Base-by-base conservation (phyloP, 331 rosid genomes). In the Acacia pycnantha region DNA sequence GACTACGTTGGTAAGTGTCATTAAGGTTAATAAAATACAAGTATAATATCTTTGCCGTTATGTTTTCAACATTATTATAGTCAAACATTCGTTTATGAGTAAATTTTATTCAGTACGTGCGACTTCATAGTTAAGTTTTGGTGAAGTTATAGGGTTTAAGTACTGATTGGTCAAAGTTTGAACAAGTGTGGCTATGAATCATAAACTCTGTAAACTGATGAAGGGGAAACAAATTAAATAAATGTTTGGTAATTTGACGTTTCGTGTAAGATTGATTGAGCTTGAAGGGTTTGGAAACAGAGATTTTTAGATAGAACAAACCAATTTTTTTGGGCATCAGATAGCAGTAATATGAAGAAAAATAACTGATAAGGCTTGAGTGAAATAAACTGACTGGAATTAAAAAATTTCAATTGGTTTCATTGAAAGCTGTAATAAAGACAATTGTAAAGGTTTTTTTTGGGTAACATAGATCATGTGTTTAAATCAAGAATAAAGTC, bases 11-110 rank as follows among this genome's bases (percentile, higher is more conserved):
- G 77, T 67, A 83, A 84, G 81, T 44, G 81, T 15, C 75, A 81
- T 78, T 73, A 35, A 79, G 33, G 77, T 71, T 81, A 82, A 82
- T 83, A 6, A 64, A 54, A 44, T 73, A 64, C 35, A 85, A 82
- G 68, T 85, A 72, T 76, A 29, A 35, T 40, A 72, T 26, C 15
- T 47, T 40, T 82, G 14, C 68, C 77, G 90, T 90, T 90, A 86
- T 82, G 74, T 26, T 78, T 73, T 76, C 44, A 53, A 21, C 53
- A 71, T 62, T 68, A 69, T 64, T 53, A 53, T 26, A 51, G 80
- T 73, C 82, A 61, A 73, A 76, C 27, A 18, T 27, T 70, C 33
- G 21, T 33, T 50, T 40, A 11, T n/a, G 41, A 56, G 75, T 37
- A 47, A 73, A 79, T 70, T 76, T 50, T 59, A 73, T 56, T 19